Percentiles rank a stretch among this genome's conserved stretches.
Conservation (phyloP, 306 rosid species). For the Chamaecrista fasciculata region DNA sequence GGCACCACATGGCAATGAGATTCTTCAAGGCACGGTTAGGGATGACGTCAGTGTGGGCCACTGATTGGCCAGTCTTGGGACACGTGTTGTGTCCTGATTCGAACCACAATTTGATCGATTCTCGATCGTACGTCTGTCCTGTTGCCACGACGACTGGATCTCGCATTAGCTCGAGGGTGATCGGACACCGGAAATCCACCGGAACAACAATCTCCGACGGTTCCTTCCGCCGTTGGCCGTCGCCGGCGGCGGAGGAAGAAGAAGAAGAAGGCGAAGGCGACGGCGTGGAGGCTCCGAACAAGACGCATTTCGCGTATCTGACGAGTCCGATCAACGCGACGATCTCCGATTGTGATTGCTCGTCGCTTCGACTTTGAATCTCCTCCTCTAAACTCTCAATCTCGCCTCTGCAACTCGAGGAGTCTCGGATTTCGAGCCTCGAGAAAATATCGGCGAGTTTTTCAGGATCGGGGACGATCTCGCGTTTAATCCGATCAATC, state of each 20-base stretch:
- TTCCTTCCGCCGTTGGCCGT: conserved; percentile 19
- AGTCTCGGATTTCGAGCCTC: conserved; percentile 49
- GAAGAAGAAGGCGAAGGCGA: conserved; percentile 34
- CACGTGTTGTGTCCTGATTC: conserved; percentile 91
- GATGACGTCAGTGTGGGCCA: conserved; percentile 65
- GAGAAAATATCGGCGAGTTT: conserved; percentile 47
- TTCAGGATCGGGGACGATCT: conserved; percentile 58
- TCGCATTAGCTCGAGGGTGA: conserved; percentile 70
- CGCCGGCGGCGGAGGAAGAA: not conserved
- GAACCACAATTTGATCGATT: conserved; percentile 67
- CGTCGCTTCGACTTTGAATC: conserved; percentile 58
- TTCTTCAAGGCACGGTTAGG: conserved; percentile 70
- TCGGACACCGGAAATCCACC: conserved; percentile 79
- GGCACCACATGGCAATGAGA: conserved; percentile 82
- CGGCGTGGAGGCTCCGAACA: conserved; percentile 72
- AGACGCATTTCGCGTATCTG: conserved; percentile 78
- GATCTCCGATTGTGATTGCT: conserved; percentile 60
- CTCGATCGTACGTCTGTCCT: conserved; percentile 92
- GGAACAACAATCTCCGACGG: conserved; percentile 49
- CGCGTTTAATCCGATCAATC: conserved; percentile 62
- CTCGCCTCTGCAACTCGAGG: conserved; percentile 71
- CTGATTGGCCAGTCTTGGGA: conserved; percentile 83
- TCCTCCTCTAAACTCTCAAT: conserved; percentile 72
- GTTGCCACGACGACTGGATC: conserved; percentile 94
- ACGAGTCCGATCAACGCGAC: conserved; percentile 74